A percentile compares a stretch with the other conserved stretches of the same genome.
Conservation (phyloP, 495 filamentous ascomycete genomes). For the Penicillium robsamsonii region DNA sequence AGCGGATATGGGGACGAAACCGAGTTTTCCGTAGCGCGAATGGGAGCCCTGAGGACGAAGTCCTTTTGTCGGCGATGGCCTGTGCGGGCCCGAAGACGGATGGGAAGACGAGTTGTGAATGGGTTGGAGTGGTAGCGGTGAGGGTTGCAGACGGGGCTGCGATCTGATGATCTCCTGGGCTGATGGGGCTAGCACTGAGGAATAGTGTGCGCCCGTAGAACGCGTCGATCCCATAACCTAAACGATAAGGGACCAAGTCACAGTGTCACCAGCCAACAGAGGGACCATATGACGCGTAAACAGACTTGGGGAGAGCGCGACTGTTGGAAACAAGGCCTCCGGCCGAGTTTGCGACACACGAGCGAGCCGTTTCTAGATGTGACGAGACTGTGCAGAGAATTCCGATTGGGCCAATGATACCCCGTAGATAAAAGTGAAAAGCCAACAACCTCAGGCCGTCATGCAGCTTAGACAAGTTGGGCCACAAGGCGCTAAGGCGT, state of each 20-base stretch:
- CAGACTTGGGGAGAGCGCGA: slow-evolving; percentile 14
- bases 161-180: slow-evolving; percentile 51
- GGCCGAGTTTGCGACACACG: slow-evolving; percentile 8
- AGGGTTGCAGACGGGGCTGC: slow-evolving; percentile 42
- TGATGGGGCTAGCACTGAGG: slow-evolving; percentile 56
- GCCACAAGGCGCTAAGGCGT: slow-evolving; percentile 27
- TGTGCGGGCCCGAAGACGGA: slow-evolving; percentile 50
- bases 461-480: slow-evolving; percentile 26
- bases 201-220: slow-evolving; percentile 60
- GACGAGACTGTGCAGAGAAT: slow-evolving; percentile 23
- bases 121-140: slow-evolving; percentile 50
- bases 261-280: slow-evolving; percentile 18
- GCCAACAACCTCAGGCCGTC: slow-evolving; percentile 26
- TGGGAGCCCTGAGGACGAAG: slow-evolving; percentile 41
- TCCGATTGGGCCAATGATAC: slow-evolving; percentile 19
- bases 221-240: slow-evolving; percentile 63
- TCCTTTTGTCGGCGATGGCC: slow-evolving; percentile 59
- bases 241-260: slow-evolving; percentile 3
- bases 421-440: slow-evolving; percentile 7
- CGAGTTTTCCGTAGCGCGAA: slow-evolving; percentile 37
- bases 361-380: slow-evolving; percentile 8
- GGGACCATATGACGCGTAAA: slow-evolving; percentile 31
- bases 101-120: slow-evolving; percentile 49
- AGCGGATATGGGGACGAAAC: slow-evolving; percentile 66
- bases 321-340: slow-evolving; percentile 12